Evolutionary conservation across 1,139 yeast species (phyloP), one percentile per base, ranked within the genome.

Genomic region (Suhomyces coccinellae): DNA sequence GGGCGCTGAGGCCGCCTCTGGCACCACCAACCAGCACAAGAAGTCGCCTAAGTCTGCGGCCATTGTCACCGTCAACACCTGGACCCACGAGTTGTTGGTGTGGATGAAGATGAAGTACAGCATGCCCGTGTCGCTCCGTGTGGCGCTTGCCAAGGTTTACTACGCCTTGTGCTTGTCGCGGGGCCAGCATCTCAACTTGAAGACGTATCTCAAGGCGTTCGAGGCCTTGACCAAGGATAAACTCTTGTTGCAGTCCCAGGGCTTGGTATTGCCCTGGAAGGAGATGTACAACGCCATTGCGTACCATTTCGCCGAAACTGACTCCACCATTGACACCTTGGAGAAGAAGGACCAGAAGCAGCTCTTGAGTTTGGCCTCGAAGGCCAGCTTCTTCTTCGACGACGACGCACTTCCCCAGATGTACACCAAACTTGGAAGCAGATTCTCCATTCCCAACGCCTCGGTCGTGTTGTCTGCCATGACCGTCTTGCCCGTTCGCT

Each of bases 1-100:
- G 32, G 79, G 74, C 3, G 77, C 73, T 33, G 78, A 69, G 17
- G 74, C 70, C 22, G 73, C 62, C 46, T 58, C 66, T 39, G 73
- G 73, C 32, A 69, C 62, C 26, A 66, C 65, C 22, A 57, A 56
- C 24, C 78, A 80, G 46, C 81, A 83, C 49, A 83, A 82, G 52
- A 75, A 81, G 13, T 75, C 84, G 3, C 82, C 86, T 4, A 76
- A 79, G 53, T 82, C 88, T 0, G 87, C 95, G 1, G 83, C 93
- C 0, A 84, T 87, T 5, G 82, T 87, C 9, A 79, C 85, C 35
- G 85, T 88, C 9, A 77, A 85, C 45, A 88, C 87, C 50, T 91
- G 97, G 97, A 87, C 97, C 0, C 84, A 87, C 47, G 97, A 90
- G 61, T 74, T 93, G 51, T 76, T 83, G 46, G 84, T 87, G 36